Percentiles rank a stretch among this genome's conserved stretches.
Conservation (phyloP, 352 stramenopile genomes). For the Saprolegnia parasitica region DNA sequence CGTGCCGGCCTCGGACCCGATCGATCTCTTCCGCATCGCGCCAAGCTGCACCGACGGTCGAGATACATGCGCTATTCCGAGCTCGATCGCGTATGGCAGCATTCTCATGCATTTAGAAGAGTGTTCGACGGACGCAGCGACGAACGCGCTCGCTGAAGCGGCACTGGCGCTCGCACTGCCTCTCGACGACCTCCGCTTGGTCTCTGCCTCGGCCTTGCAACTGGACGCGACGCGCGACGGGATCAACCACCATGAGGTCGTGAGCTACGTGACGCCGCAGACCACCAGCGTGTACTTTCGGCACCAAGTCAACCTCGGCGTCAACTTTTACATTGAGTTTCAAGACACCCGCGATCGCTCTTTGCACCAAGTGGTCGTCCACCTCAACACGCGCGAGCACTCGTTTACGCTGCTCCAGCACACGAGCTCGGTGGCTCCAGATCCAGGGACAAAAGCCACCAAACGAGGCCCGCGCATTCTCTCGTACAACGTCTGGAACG, state of each 20-base stretch:
- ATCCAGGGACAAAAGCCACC: neutral
- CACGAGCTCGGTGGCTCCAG: conserved; percentile 43
- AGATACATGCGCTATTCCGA: conserved; percentile 27
- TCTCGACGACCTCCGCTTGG: conserved; percentile 39
- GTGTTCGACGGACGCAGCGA: conserved; percentile 44
- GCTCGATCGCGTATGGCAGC: conserved; percentile 59
- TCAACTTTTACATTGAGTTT: conserved; percentile 67
- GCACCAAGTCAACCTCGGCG: conserved; percentile 63
- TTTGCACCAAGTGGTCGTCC: conserved; percentile 56
- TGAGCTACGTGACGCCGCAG: conserved; percentile 36
- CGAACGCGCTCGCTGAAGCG: conserved; percentile 39
- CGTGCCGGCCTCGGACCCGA: conserved; percentile 39
- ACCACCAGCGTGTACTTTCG: conserved; percentile 43
- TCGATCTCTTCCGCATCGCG: conserved; percentile 57
- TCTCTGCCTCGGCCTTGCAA: conserved; percentile 66
- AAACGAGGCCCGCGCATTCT: conserved; percentile 49
- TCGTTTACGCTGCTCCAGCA: conserved; percentile 70
- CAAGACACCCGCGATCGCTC: conserved; percentile 51
- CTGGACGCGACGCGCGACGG: conserved; percentile 19
- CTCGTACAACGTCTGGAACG: conserved; percentile 89
- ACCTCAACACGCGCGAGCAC: conserved; percentile 56
- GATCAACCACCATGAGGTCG: conserved; percentile 17
- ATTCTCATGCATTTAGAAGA: conserved; percentile 40
- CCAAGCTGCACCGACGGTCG: neutral
- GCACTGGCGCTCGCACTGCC: conserved; percentile 43